Conservation (phyloP, 1,284 basidiomycete genomes). For the Wallemia mellicola region DNA sequence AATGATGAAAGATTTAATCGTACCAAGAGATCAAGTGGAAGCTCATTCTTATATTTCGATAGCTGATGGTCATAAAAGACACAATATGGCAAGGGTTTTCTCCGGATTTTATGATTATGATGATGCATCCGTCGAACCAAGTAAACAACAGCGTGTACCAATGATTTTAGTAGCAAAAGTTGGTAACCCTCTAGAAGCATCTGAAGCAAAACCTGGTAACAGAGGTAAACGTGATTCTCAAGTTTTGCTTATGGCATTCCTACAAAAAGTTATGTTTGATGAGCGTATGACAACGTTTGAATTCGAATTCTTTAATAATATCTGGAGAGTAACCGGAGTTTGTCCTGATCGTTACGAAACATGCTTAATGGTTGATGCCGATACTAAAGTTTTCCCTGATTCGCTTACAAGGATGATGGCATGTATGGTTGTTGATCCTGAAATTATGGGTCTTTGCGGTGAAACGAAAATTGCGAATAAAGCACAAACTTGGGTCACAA, state of each 20-base stretch:
- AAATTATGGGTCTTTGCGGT: slow-evolving; percentile 98
- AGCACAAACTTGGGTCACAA: slow-evolving; percentile 84
- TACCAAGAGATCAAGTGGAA: slow-evolving; percentile 60
- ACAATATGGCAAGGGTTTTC: slow-evolving; percentile 98
- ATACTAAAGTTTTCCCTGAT: slow-evolving; percentile 70
- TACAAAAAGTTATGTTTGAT: slow-evolving; percentile 92
- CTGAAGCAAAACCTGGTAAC: slow-evolving; percentile 88
- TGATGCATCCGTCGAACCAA: slow-evolving; percentile 58
- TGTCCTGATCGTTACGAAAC: slow-evolving; percentile 97
- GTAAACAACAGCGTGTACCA: slow-evolving; percentile 89
- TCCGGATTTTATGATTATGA: slow-evolving; percentile 96
- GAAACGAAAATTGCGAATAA: slow-evolving; percentile 98
- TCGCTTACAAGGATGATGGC: slow-evolving; percentile 68
- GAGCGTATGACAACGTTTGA: slow-evolving; percentile 94
- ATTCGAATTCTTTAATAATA: slow-evolving; percentile 90
- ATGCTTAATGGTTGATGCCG: slow-evolving; percentile 94
- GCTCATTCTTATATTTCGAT: slow-evolving; percentile 92
- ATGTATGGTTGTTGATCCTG: slow-evolving; percentile 88
- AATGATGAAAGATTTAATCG: slow-evolving; percentile 93
- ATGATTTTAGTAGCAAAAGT: slow-evolving; percentile 81
- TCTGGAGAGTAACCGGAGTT: slow-evolving; percentile 89
- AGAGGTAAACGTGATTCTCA: slow-evolving; percentile 96
- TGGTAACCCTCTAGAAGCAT: slow-evolving; percentile 64
- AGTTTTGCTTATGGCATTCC: slow-evolving; percentile 97
- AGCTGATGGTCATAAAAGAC: slow-evolving; percentile 90